These are phyloP conservation scores for Triticum urartu DNA, from an alignment of 176 grass and related monocot genomes.

Conservation along the genomic window DNA sequence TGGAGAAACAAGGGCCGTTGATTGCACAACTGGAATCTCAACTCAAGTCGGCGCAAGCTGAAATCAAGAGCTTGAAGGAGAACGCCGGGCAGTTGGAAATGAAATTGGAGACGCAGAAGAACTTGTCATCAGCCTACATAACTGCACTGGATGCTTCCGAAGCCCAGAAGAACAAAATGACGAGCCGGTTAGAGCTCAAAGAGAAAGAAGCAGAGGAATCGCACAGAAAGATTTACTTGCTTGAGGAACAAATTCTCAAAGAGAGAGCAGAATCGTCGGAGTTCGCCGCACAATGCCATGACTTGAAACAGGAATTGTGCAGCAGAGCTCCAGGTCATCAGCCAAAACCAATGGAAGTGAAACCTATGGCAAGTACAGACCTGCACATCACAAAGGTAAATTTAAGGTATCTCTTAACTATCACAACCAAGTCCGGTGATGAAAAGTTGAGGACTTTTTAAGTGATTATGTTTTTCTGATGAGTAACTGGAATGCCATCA, in stretches of 20 bases:
- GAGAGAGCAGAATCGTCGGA: slow-evolving; percentile 34
- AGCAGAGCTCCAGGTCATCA: slow-evolving; percentile 28
- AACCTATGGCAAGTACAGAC: slow-evolving; percentile 30
- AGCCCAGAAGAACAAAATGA: slow-evolving; percentile 58
- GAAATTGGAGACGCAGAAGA: slow-evolving; percentile 63
- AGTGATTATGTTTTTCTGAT: background rate
- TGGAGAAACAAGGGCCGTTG: slow-evolving; percentile 16
- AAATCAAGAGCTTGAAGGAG: slow-evolving; percentile 45
- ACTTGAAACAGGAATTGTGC: slow-evolving; percentile 47
- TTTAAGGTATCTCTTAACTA: background rate
- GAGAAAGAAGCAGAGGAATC: slow-evolving; percentile 46
- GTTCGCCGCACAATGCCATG: slow-evolving; percentile 39
- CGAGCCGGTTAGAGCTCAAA: slow-evolving; percentile 39
- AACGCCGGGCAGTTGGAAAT: slow-evolving; percentile 45
- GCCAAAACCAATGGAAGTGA: slow-evolving; percentile 17
- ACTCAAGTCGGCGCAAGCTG: slow-evolving; percentile 27
- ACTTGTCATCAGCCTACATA: slow-evolving; percentile 52
- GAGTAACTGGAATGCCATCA: slow-evolving; percentile 11
- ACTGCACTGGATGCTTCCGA: slow-evolving; percentile 61
- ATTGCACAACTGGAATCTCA: slow-evolving; percentile 44
- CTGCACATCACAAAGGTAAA: slow-evolving; percentile 65
- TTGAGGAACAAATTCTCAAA: slow-evolving; percentile 55
- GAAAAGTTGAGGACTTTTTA: background rate
- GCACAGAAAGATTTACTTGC: slow-evolving; percentile 24
- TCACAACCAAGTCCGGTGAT: background rate